Evolutionary conservation across 352 stramenopile genomes (phyloP), one percentile per base, ranked within the genome.

Genomic region (Albugo laibachii): DNA sequence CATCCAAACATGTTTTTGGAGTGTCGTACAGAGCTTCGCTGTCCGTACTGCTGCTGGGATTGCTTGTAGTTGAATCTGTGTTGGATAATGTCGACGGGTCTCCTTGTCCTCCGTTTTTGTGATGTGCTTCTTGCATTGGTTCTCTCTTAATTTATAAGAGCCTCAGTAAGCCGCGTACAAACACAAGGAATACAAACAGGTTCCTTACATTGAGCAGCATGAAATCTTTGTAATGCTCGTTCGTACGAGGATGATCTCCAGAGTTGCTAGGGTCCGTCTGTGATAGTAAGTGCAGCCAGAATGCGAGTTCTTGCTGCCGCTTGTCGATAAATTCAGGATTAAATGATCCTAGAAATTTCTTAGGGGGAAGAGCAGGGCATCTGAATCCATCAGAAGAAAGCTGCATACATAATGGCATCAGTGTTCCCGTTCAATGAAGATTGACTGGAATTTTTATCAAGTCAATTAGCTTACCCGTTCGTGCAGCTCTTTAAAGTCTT

Each of bases 281-380:
- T 52, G 70, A 86, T 21, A 93, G 59, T 48, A 91, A 53, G 42
- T 92, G 75, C 5, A 93, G 57, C 80, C 80, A 93, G 53, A 77
- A 76, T 41, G 78, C 71, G 24, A 93, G 59, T 55, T 93, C 80
- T 51, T 87, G 68, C 58, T 91, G 79, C 12, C 80, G 74, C 58
- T 91, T 87, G 57, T 83, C 71, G 46, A 93, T 83, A 47, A 93
- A 93, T 42, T 89, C 77, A 53, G 85, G 84, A 65, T 91, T 88
- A 47, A 89, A 83, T 48, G 73, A 84, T 40, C 80, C 80, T 14
- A 93, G 49, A 52, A 93, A 85, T 59, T 93, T 93, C 54, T 91
- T 91, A 2, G 80, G 78, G 24, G 80, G 80, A 21, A 93, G 59
- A 39, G 74, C 71, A 5, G 77, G 76, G 52, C 72, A 79, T 47